Conservation (phyloP, 2,329 filamentous ascomycete species). For the Paraconiothyrium sp. region DNA sequence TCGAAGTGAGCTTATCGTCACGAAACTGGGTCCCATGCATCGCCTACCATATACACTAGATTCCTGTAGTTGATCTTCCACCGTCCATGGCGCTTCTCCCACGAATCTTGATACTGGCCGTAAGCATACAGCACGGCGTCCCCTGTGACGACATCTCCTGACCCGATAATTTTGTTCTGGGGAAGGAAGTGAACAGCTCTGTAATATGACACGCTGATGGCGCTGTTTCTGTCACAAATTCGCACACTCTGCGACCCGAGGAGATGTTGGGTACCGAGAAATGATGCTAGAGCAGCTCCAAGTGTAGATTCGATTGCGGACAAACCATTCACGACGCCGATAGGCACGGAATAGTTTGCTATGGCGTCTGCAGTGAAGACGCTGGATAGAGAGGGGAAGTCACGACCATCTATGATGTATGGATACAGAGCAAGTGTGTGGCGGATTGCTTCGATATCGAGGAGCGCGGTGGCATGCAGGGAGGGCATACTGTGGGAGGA, state of each 20-base stretch:
- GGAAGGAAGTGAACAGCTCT: constrained; percentile 2
- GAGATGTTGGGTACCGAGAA: constrained; percentile 5
- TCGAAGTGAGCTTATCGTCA: background rate
- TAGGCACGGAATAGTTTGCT: constrained; percentile 5
- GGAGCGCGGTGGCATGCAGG: background rate
- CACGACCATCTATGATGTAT: constrained; percentile 1
- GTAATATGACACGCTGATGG: constrained; percentile 1
- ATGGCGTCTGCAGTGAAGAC: constrained; percentile 3
- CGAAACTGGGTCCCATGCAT: background rate
- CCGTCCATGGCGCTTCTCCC: constrained; percentile 6
- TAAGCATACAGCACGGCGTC: constrained; percentile 9
- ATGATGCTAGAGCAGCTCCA: background rate
- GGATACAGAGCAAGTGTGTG: constrained; percentile 1
- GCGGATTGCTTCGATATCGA: constrained; percentile 4
- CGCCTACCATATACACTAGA: constrained; percentile 1
- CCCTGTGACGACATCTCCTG: background rate
- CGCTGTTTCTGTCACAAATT: background rate
- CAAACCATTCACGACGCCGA: background rate
- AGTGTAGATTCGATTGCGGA: background rate
- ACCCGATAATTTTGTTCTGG: background rate
- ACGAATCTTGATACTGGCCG: constrained; percentile 7
- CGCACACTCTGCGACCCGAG: constrained; percentile 1
- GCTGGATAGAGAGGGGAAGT: background rate
- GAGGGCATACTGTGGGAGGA: background rate
- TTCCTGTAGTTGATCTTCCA: constrained; percentile 9